Percentiles rank a stretch among this genome's conserved stretches.
Evolutionary conservation across 192 early-diverging fungal species (phyloP).

Genomic region (Haplosporangium gracile): DNA sequence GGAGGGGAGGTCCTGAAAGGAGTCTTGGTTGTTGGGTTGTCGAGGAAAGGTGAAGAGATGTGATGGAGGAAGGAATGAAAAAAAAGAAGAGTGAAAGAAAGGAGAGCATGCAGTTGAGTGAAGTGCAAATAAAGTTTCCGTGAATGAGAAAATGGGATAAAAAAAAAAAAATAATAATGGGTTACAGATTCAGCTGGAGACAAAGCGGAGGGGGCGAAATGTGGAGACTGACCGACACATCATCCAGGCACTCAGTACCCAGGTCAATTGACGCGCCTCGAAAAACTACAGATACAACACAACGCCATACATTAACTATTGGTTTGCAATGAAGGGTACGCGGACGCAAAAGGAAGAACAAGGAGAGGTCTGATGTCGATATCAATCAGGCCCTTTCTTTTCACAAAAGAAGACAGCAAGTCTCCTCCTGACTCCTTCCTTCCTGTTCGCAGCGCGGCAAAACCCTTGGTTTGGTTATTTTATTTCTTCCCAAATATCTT

Average conservation of each 20-base stretch:
- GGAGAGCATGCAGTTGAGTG: background rate
- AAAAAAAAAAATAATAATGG: background rate
- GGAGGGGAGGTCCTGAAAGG: background rate
- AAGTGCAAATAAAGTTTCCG: background rate
- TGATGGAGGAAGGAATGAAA: background rate
- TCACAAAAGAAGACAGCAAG: no score
- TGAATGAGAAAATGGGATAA: background rate
- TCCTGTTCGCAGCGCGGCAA: background rate
- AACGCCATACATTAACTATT: no score
- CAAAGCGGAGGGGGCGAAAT: background rate
- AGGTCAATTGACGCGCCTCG: no score
- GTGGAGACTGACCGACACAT: background rate
- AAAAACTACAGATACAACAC: background rate
- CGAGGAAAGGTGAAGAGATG: no score
- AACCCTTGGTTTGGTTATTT: background rate
- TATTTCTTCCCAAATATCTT: constrained; percentile 54
- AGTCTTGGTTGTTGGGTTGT: background rate
- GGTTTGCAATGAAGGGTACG: background rate
- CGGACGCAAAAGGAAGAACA: background rate
- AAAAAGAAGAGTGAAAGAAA: background rate
- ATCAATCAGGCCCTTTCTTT: no score
- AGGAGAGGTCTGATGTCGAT: background rate
- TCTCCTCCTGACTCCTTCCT: background rate
- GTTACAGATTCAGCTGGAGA: background rate
- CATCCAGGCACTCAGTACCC: background rate